Evolutionary conservation across 139 green algal species (phyloP), one percentile per base, ranked within the genome.

Genomic region (Asterochloris erici): DNA sequence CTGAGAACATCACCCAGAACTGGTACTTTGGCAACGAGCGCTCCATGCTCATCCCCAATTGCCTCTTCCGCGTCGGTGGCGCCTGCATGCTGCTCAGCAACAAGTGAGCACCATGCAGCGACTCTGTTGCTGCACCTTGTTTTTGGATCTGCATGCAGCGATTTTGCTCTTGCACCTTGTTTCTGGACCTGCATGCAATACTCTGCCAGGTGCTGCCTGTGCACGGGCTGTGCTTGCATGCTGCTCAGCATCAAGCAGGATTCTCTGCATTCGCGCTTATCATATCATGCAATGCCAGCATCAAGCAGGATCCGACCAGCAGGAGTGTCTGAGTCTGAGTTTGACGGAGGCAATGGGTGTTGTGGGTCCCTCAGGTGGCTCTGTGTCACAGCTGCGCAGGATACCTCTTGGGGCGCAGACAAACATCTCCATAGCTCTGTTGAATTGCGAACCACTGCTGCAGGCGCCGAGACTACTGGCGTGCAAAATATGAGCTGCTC

Each of bases 1-100:
- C 96, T 0, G 96, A 99, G 91, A 99, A 99, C 91, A 98, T 99
- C 88, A 99, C 96, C 2, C 96, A 98, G 90, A 86, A 86, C 73
- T 83, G 81, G 82, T 98, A 98, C 88, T 95, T 95, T 87, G 95
- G 95, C 87, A 97, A 96, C 81, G 81, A 93, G 47, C 86, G 91
- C 62, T 95, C 94, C 81, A 99, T 98, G 96, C 90, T 99, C 73
- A 97, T 99, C 83, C 96, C 96, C 84, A 99, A 99, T 88, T 97
- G 91, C 90, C 89, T 99, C 23, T 99, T 99, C 93, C 93, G 96
- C 61, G 88, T 99, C 60, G 96, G 96, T 1, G 94, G 93, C 21
- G 93, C 94, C 1, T 96, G 96, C n/a, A 92, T 98, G 81, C 79
- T 99, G 70, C 92, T 99, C 29, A 96, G 93, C 70, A 99, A 98